A percentile compares a stretch with the other conserved stretches of the same genome.
Conservation (phyloP, 2,329 filamentous ascomycete species). For the Parastagonospora nodorum region DNA sequence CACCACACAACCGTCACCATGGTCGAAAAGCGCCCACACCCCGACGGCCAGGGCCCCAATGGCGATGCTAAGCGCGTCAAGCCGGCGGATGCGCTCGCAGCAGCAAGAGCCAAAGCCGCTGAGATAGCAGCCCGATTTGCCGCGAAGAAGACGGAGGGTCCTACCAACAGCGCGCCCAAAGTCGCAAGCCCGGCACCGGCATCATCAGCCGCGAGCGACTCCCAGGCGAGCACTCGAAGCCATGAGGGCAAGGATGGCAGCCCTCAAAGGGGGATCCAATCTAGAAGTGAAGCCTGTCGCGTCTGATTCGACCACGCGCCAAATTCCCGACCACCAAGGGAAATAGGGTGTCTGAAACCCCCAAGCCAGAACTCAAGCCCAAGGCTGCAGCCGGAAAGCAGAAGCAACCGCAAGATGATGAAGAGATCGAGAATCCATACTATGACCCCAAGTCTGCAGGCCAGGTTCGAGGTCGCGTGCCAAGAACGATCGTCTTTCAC, state of each 20-base stretch:
- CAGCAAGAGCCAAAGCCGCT: constrained; percentile 40
- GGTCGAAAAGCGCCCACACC: constrained; percentile 51
- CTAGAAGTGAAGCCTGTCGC: constrained; percentile 59
- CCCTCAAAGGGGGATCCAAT: constrained; percentile 57
- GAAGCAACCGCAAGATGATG: constrained; percentile 54
- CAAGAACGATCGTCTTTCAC: constrained; percentile 85
- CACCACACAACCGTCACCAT: constrained; percentile 29
- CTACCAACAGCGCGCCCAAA: constrained; percentile 20
- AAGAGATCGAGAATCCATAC: constrained; percentile 77
- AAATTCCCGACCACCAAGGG: constrained; percentile 62
- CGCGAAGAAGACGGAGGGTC: constrained; percentile 27
- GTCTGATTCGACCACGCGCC: constrained; percentile 52
- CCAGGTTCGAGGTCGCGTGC: constrained; percentile 64
- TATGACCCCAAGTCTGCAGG: constrained; percentile 71
- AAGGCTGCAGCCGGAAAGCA: constrained; percentile 43
- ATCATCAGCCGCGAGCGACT: constrained; percentile 11
- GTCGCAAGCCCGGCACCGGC: constrained; percentile 6
- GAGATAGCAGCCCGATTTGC: constrained; percentile 42
- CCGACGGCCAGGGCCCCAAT: constrained; percentile 37
- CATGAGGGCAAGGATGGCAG: constrained; percentile 33
- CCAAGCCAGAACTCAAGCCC: constrained; percentile 35
- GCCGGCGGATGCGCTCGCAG: constrained; percentile 37
- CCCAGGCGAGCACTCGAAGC: constrained; percentile 17
- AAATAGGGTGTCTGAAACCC: constrained; percentile 56
- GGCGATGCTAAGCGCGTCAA: constrained; percentile 48